Evolutionary conservation across 345 rosid species (phyloP).

Genomic region (Ailanthus altissimus): DNA sequence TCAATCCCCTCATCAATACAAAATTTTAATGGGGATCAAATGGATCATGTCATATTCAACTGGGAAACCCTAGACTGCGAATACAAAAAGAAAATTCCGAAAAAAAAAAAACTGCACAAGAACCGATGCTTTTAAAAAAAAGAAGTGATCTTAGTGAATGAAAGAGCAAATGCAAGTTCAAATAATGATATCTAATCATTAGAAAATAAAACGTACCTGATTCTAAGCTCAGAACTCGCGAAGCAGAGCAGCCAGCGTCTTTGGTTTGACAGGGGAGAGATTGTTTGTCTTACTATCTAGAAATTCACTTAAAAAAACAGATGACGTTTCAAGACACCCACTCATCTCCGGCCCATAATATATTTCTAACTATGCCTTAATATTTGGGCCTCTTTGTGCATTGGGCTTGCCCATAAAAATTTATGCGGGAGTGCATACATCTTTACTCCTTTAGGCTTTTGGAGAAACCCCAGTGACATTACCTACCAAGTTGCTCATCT

Average conservation of each 20-base stretch:
- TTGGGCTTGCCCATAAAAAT: background rate
- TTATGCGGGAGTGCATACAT: too few relatives aligned
- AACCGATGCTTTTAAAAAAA: background rate
- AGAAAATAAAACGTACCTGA: background rate
- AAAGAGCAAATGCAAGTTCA: background rate
- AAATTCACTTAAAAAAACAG: background rate
- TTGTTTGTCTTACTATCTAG: background rate
- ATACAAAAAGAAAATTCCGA: background rate
- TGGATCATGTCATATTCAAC: background rate
- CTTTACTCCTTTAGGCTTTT: too few relatives aligned
- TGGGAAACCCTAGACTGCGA: conserved; percentile 13
- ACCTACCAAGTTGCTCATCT: background rate
- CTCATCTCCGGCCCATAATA: background rate
- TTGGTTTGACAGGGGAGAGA: background rate
- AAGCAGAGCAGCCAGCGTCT: background rate
- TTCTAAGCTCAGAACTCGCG: background rate
- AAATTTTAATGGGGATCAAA: background rate
- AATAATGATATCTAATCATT: background rate
- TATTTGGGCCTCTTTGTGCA: background rate
- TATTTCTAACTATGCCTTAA: background rate
- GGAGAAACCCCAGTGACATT: background rate
- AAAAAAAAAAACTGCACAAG: background rate
- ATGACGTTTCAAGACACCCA: too few relatives aligned
- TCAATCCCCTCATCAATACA: background rate
- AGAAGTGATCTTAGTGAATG: background rate